Evolutionary conservation across 306 rosid species (phyloP).

Genomic region (Trifolium pratense): DNA sequence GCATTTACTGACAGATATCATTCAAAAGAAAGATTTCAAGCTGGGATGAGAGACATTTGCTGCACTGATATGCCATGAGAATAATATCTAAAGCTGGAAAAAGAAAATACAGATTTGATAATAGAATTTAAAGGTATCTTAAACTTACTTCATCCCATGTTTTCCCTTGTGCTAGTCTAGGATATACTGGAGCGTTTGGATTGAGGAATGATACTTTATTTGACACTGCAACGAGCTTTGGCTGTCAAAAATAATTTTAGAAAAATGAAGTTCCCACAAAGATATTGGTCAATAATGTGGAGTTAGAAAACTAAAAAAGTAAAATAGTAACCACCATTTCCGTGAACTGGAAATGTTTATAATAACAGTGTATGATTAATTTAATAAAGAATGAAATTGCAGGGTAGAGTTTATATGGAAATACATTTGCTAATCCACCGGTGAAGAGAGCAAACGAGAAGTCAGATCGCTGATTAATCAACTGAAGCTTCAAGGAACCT

Average conservation of each 20-base stretch:
- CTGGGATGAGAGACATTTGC: not conserved
- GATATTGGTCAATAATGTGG: not conserved
- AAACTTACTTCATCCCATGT: slow-evolving; percentile 81
- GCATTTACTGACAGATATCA: slow-evolving; percentile 33
- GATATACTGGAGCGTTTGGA: slow-evolving; percentile 92
- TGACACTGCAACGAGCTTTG: slow-evolving; percentile 78
- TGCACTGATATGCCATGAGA: slow-evolving; percentile 18
- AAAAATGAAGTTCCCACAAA: slow-evolving; percentile 6
- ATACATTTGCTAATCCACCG: slow-evolving; percentile 75
- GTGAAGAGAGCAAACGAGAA: slow-evolving; percentile 85
- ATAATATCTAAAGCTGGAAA: slow-evolving; percentile 3
- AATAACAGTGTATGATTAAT: not conserved
- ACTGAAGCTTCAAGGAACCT: slow-evolving; percentile 74
- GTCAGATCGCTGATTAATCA: slow-evolving; percentile 94
- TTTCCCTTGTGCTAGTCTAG: slow-evolving; percentile 94
- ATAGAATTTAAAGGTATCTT: slow-evolving; percentile 16
- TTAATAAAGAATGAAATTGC: not conserved
- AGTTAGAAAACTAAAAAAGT: slow-evolving; percentile 20
- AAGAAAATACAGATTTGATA: slow-evolving; percentile 29
- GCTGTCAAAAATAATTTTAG: slow-evolving; percentile 54
- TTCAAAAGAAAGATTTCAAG: slow-evolving; percentile 24
- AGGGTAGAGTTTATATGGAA: slow-evolving; percentile 23
- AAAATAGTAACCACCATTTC: not conserved
- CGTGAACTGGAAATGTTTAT: not conserved
- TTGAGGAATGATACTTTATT: slow-evolving; percentile 64